Percentiles rank a stretch among this genome's conserved stretches.
Conservation (phyloP, 2,329 filamentous ascomycete genomes). For the Trichothecium sympodiale region DNA sequence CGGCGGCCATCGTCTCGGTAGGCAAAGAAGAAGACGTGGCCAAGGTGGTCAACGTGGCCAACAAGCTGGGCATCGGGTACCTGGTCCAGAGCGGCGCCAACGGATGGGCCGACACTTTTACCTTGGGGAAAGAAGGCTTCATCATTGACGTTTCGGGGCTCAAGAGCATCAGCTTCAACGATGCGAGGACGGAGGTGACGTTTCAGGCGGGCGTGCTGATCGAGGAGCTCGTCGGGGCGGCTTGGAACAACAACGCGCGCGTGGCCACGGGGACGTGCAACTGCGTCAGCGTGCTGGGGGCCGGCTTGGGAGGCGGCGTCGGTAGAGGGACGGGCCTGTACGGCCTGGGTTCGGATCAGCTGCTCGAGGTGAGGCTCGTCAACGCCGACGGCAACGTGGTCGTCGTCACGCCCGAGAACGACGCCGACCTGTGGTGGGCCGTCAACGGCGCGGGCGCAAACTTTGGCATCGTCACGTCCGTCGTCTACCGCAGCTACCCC, state of each 20-base stretch:
- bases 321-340: not conserved
- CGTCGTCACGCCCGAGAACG: slow-evolving; percentile 25
- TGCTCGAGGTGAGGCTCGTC: slow-evolving; percentile 17
- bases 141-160: not conserved
- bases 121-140: not conserved
- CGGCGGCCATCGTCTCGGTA: not conserved
- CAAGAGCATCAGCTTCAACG: not conserved
- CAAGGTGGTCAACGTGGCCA: not conserved
- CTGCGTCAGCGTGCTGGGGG: slow-evolving; percentile 1
- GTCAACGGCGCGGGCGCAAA: slow-evolving; percentile 43
- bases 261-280: not conserved
- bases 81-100: not conserved
- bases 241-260: not conserved
- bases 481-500: slow-evolving; percentile 27
- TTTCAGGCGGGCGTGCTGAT: not conserved
- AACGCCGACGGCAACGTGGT: slow-evolving; percentile 31
- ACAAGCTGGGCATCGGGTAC: not conserved
- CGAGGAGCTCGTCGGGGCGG: no score
- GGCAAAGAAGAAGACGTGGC: not conserved
- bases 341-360: slow-evolving; percentile 3
- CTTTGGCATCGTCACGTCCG: slow-evolving; percentile 46
- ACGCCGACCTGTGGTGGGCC: slow-evolving; percentile 46
- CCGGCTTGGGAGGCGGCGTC: slow-evolving; percentile 1
- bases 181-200: not conserved
- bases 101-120: not conserved